Conservation (phyloP, 139 green algal species). For the Chlorella ohadii region DNA sequence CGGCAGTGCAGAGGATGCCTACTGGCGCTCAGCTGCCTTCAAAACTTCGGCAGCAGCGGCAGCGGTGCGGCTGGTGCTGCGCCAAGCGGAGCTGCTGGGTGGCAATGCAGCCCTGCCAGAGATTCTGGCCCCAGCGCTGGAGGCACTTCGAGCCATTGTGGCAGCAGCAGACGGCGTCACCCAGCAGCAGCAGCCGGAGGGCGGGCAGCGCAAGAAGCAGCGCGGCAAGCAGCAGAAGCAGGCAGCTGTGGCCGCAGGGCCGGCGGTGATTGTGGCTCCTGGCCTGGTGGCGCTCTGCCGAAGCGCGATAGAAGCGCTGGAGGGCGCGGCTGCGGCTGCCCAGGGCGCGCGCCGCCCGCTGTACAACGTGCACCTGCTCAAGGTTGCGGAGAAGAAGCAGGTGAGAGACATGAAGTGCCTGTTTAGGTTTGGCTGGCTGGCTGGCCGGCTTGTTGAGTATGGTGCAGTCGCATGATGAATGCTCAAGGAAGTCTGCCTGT, state of each 20-base stretch:
- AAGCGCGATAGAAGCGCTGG: slow-evolving; percentile 9
- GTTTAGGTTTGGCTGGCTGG: too few relatives aligned
- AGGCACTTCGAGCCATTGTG: slow-evolving; percentile 21
- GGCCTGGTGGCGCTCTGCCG: slow-evolving; percentile 52
- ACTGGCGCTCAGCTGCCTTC: slow-evolving; percentile 33
- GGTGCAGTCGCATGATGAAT: too few relatives aligned
- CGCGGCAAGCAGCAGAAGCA: slow-evolving; percentile 1
- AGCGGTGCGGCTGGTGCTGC: slow-evolving; percentile 52
- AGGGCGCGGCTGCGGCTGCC: slow-evolving; percentile 19
- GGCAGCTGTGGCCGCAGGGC: neutral
- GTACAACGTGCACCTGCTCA: slow-evolving; percentile 28
- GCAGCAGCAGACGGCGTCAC: neutral
- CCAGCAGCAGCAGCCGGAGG: neutral
- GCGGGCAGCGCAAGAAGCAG: neutral
- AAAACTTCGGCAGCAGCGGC: slow-evolving; percentile 42
- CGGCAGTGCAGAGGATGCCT: neutral
- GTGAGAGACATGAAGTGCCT: too few relatives aligned
- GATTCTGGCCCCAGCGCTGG: slow-evolving; percentile 52
- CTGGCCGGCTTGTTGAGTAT: too few relatives aligned
- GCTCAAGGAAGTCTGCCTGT: too few relatives aligned
- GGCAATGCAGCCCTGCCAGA: slow-evolving; percentile 57
- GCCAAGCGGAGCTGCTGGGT: slow-evolving; percentile 35
- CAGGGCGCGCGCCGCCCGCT: slow-evolving; percentile 37
- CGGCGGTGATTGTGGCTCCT: neutral
- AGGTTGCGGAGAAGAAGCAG: slow-evolving; percentile 48